Evolutionary conservation across 768 basidiomycete genomes (phyloP), one percentile per base, ranked within the genome.

Genomic region (Tricholoma matsutake): DNA sequence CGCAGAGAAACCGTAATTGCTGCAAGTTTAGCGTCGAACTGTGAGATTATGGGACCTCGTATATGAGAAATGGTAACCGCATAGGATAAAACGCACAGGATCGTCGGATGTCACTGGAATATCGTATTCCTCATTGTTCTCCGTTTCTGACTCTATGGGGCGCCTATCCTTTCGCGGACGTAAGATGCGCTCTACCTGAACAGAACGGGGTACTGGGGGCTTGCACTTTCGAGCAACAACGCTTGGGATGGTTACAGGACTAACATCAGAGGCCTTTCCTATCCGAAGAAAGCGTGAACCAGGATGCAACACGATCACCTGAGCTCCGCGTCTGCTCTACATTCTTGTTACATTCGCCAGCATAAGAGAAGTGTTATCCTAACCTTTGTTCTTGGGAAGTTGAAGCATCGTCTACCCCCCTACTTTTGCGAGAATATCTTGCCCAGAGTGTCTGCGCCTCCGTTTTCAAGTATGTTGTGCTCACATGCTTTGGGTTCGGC

Each of bases 11-110:
- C 73, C 1, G 83, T 82, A 18, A 92, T 86, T 4, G 85, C 84
- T 3, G 86, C 80, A 28, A 96, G 81, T 68, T 94, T 94, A 22
- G 82, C 80, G 61, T 91, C 86, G 61, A 94, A 90, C 91, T 92
- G 56, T 11, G 56, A 32, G 34, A 56, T 47, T 47, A 14, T 47
- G 28, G 9, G 54, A 13, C 18, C 32, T 37, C 14, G 5, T 54
- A 41, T 16, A 43, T 22, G 7, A 14, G 4, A 31, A 43, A 60
- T 54, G n/a, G 49, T 28, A 37, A 28, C 29, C n/a, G 14, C 29
- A 43, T 32, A 8, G 54, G 31, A 65, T 34, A 18, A n/a, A 3
- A 75, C 84, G 65, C 71, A 89, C 90, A 35, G 86, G 83, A 68
- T 91, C 88, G 56, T 86, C 56, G 11, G 56, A 57, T 29, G 56